Base-by-base conservation (phyloP, 2,329 filamentous ascomycete genomes). In the Nemania sp. region DNA sequence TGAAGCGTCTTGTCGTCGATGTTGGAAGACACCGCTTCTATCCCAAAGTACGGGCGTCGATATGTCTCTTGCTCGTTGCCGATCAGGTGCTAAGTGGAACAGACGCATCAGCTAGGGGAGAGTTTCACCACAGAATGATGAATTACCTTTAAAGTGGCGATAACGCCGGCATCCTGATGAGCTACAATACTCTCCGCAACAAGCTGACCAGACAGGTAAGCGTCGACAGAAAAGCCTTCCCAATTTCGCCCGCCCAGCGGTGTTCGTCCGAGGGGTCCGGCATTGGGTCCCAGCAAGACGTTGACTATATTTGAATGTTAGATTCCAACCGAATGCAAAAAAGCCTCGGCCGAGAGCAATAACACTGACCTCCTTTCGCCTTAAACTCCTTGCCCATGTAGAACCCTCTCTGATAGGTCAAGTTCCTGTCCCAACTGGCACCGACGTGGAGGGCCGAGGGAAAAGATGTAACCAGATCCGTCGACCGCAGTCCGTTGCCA, bases 141-240 rank as follows among this genome's bases (percentile, higher is more conserved):
- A 42, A 12, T 2, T 39, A 79, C 79, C 74, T 84, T 94, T 80
- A 80, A 87, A 77, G 87, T 91, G 57, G 91, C 90, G 72, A 96
- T 89, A 39, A 94, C 87, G 68, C 91, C 91, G 2, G 87, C 87
- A 69, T 88, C 85, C 72, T 95, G 91, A 54, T 92, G 90, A 32
- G 90, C 91, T 64, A 84, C 81, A 67, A 94, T 85, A 1, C 89
- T 90, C 69, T 91, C 83, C n/a, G 84, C 84, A 60, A 89, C 88
- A 58, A 90, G 79, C 60, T 86, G 81, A 18, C 90, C 91, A 1
- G 89, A 87, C 32, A 92, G 79, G 50, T 88, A 88, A 1, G 90
- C 88, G 67, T 91, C 89, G 6, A 87, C 86, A 1, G 85, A 83
- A 74, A 79, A 78, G 1, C 79, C 80, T 73, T 87, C 85, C 88